These are phyloP conservation scores for Ballota nigra DNA, from an alignment of 257 asterid genomes.

Conservation along the genomic window DNA sequence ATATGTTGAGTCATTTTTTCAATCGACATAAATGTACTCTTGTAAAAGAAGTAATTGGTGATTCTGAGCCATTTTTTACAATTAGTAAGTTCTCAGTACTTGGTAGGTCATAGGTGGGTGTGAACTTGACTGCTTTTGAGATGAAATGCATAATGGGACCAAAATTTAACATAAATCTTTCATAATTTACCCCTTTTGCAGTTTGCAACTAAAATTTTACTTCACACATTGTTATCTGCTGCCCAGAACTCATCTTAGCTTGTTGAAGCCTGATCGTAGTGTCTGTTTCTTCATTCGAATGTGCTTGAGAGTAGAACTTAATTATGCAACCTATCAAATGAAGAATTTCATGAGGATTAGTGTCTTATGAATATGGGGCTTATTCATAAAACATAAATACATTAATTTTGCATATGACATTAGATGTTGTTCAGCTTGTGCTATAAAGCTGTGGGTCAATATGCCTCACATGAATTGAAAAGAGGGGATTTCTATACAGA, in stretches of 20 bases:
- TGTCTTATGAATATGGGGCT: neutral
- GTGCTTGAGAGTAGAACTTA: neutral
- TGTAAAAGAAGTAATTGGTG: neutral
- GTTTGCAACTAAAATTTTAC: neutral
- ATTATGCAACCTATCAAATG: neutral
- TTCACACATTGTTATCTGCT: neutral
- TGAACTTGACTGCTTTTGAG: neutral
- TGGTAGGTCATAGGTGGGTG: neutral
- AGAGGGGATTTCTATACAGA: neutral
- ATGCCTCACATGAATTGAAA: neutral
- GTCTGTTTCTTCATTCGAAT: neutral
- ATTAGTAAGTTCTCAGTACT: neutral
- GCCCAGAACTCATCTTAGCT: neutral
- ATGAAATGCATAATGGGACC: neutral
- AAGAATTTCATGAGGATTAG: neutral
- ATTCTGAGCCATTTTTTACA: neutral
- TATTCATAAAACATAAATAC: neutral
- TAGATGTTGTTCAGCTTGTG: neutral
- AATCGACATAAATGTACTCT: neutral
- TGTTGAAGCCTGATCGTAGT: neutral
- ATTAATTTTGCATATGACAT: neutral
- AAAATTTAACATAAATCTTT: neutral
- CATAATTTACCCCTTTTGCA: neutral
- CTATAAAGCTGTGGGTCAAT: neutral
- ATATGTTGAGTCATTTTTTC: neutral